Evolutionary conservation across 2,329 filamentous ascomycete genomes (phyloP).

Genomic region (Fusarium veterinarium): DNA sequence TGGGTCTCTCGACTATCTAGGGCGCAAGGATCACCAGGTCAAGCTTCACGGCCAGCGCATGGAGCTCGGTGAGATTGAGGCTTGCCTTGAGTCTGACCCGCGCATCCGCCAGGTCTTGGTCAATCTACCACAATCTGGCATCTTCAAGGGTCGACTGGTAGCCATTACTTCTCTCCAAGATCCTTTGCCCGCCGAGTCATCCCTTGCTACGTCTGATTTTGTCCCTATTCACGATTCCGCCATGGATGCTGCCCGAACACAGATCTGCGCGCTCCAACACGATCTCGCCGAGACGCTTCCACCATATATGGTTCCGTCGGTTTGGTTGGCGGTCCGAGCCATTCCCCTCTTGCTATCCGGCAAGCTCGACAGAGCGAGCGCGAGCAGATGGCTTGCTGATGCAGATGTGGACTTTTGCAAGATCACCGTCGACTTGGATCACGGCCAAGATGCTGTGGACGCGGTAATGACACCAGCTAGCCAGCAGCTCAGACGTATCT

Average conservation of each 20-base stretch:
- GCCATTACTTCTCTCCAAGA: conserved; percentile 24
- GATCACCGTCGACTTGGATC: conserved; percentile 52
- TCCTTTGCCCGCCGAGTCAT: neutral
- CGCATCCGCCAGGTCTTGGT: conserved; percentile 62
- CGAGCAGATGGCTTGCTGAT: conserved; percentile 57
- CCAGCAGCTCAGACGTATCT: conserved; percentile 46
- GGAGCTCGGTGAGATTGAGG: conserved; percentile 55
- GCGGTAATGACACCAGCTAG: neutral
- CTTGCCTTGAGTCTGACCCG: conserved; percentile 64
- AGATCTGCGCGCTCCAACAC: conserved; percentile 1
- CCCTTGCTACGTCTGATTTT: neutral
- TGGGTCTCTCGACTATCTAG: conserved; percentile 56
- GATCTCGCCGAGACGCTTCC: conserved; percentile 19
- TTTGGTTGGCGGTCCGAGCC: conserved; percentile 18
- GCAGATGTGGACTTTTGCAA: conserved; percentile 54
- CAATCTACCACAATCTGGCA: conserved; percentile 47
- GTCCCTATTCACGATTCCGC: neutral
- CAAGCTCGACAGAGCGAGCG: conserved; percentile 43
- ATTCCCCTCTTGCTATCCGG: conserved; percentile 32
- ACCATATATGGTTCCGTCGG: conserved; percentile 33
- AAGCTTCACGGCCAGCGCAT: conserved; percentile 60
- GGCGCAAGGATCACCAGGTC: conserved; percentile 58
- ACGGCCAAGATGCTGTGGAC: neutral
- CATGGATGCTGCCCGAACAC: neutral
- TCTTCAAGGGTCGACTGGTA: conserved; percentile 24